Evolutionary conservation across 2,329 filamentous ascomycete genomes (phyloP).

Genomic region (Trichoderma sp.): DNA sequence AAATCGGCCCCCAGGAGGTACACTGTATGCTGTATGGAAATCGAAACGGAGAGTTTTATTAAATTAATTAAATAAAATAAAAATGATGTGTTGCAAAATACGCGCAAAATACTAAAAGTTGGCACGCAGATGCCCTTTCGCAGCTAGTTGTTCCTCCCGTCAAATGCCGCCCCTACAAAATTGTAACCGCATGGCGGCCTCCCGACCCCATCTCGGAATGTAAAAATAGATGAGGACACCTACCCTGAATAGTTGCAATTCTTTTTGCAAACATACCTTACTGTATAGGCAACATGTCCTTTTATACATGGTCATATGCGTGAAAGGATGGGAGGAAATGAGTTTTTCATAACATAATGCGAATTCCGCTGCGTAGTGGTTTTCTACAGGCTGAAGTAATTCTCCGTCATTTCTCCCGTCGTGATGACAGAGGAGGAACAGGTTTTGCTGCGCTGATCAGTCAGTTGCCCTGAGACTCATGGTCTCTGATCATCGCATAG

Average conservation of each 20-base stretch:
- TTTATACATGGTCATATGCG: neutral
- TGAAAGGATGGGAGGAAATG: neutral
- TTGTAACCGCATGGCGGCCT: neutral
- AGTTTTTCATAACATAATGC: neutral
- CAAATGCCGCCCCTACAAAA: neutral
- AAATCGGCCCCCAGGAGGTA: neutral
- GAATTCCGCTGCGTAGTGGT: neutral
- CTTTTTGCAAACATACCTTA: constrained; percentile 8
- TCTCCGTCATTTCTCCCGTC: constrained; percentile 8
- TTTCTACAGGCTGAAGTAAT: neutral
- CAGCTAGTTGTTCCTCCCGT: neutral
- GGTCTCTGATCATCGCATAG: neutral
- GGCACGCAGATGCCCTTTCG: neutral
- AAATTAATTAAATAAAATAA: no score
- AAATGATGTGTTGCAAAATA: no score
- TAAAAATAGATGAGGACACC: neutral
- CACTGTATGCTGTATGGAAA: neutral
- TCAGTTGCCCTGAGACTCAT: neutral
- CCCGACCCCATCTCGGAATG: neutral
- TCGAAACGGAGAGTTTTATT: neutral
- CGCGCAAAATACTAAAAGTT: neutral
- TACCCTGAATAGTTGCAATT: neutral
- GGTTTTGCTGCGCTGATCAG: neutral
- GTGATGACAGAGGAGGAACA: neutral
- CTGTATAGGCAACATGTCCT: neutral